A percentile compares a stretch with the other conserved stretches of the same genome.
phyloP scores from a whole-genome alignment of 768 basidiomycete species.

The Collybia nuda region DNA sequence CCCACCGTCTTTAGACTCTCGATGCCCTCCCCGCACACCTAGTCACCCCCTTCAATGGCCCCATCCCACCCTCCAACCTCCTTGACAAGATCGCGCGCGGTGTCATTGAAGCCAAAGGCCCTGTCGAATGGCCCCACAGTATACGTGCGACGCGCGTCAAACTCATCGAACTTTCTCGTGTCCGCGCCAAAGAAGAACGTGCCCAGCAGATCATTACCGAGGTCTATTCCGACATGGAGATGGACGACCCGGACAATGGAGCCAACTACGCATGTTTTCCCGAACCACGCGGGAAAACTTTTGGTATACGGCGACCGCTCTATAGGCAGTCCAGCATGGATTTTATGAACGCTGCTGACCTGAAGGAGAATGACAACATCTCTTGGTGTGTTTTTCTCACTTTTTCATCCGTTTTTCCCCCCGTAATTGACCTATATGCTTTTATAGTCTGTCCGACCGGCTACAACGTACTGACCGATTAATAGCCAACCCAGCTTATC shows the following conservation, averaged over 20 bases:
- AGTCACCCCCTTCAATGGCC: conserved; percentile 84
- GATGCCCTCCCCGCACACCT: conserved; percentile 82
- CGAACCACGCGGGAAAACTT: conserved; percentile 22
- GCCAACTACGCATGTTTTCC: conserved; percentile 26
- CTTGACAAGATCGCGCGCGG: conserved; percentile 86
- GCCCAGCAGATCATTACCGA: conserved; percentile 40
- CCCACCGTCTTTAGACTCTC: conserved; percentile 54
- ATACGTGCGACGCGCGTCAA: conserved; percentile 80
- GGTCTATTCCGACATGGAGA: conserved; percentile 42
- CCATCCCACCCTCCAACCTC: conserved; percentile 81
- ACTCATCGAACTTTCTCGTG: conserved; percentile 75
- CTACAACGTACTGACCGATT: conserved; percentile 64
- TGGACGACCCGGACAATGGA: conserved; percentile 31
- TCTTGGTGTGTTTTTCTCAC: conserved; percentile 48
- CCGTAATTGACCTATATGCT: conserved; percentile 4
- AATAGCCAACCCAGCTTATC: conserved; percentile 49
- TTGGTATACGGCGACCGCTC: conserved; percentile 48
- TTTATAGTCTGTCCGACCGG: conserved; percentile 58
- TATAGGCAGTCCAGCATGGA: conserved; percentile 89
- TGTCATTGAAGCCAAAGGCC: conserved; percentile 71
- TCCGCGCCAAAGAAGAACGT: conserved; percentile 55
- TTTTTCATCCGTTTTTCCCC: conserved; percentile 9
- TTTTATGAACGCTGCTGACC: conserved; percentile 61
- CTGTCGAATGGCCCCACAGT: conserved; percentile 81
- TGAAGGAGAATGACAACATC: conserved; percentile 54